phyloP scores from a whole-genome alignment of 148 eudicot species.

The Silene latifolia region DNA sequence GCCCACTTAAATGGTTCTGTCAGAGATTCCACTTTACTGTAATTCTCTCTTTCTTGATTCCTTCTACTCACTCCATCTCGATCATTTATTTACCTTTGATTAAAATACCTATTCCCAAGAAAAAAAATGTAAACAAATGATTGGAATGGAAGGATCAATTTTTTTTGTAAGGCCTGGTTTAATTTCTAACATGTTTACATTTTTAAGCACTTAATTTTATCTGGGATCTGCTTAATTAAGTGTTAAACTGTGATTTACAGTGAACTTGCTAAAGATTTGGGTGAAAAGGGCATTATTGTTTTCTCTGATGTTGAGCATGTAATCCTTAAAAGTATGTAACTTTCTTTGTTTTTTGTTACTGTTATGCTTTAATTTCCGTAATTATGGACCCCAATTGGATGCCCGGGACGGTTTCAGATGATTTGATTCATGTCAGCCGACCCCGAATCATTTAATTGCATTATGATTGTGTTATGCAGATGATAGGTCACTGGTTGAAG shows the following conservation, averaged over 20 bases:
- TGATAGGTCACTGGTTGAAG: conserved; percentile 78
- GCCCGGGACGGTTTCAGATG: background rate
- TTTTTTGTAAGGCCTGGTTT: background rate
- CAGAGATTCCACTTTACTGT: conserved; percentile 82
- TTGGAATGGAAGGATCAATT: too few species aligned
- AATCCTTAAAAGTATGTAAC: conserved; percentile 57
- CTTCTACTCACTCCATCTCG: too few species aligned
- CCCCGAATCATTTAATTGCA: too few species aligned
- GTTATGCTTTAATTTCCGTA: background rate
- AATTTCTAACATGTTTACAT: background rate
- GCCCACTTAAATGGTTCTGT: conserved; percentile 96
- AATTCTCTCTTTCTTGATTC: conserved; percentile 12
- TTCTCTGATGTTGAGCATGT: conserved; percentile 84
- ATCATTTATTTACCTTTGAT: too few species aligned
- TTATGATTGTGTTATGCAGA: conserved; percentile 31
- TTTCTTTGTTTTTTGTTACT: background rate
- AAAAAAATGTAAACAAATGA: too few species aligned
- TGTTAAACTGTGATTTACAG: conserved; percentile 40
- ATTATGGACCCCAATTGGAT: background rate
- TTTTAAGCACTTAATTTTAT: background rate
- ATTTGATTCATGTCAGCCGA: too few species aligned
- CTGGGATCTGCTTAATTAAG: background rate
- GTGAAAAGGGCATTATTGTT: conserved; percentile 60
- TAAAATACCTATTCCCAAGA: too few species aligned
- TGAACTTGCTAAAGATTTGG: conserved; percentile 81